phyloP scores from a whole-genome alignment of 768 basidiomycete species.

The Rhodosporidiobolus sp. region DNA sequence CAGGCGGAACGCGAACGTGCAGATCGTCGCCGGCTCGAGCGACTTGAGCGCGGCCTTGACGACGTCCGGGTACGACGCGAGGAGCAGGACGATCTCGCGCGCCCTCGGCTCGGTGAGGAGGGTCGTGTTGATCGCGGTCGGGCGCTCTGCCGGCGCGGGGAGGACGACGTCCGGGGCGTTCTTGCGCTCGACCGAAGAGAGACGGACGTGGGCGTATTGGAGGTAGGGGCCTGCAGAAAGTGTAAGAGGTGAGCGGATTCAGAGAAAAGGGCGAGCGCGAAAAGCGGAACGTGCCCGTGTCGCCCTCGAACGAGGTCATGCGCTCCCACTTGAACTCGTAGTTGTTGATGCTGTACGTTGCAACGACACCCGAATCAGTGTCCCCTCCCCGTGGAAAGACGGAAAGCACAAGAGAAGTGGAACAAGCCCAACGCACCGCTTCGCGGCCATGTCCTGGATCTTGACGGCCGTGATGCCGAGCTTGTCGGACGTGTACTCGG shows the following conservation, averaged over 20 bases:
- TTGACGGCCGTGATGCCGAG: slow-evolving; percentile 94
- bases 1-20: slow-evolving; percentile 82
- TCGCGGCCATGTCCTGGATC: slow-evolving; percentile 60
- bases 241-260: too few species aligned
- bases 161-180: slow-evolving; percentile 76
- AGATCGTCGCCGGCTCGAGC: slow-evolving; percentile 84
- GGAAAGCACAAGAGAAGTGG: not conserved
- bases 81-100: slow-evolving; percentile 78
- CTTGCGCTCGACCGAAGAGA: slow-evolving; percentile 85
- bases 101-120: slow-evolving; percentile 72
- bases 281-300: slow-evolving; percentile 60
- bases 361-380: too few species aligned
- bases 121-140: slow-evolving; percentile 61
- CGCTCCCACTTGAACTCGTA: slow-evolving; percentile 92
- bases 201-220: slow-evolving; percentile 92
- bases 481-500: slow-evolving; percentile 70
- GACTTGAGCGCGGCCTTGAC: slow-evolving; percentile 79
- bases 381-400: not conserved
- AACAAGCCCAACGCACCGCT: slow-evolving; percentile 9
- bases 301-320: slow-evolving; percentile 93
- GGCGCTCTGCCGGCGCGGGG: slow-evolving; percentile 56
- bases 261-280: not conserved
- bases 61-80: slow-evolving; percentile 86
- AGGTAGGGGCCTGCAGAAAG: slow-evolving; percentile 63
- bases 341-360: slow-evolving; percentile 72